These are phyloP conservation scores for Pleurotus cornucopiae DNA, from an alignment of 768 basidiomycete species.

Conservation along the genomic window DNA sequence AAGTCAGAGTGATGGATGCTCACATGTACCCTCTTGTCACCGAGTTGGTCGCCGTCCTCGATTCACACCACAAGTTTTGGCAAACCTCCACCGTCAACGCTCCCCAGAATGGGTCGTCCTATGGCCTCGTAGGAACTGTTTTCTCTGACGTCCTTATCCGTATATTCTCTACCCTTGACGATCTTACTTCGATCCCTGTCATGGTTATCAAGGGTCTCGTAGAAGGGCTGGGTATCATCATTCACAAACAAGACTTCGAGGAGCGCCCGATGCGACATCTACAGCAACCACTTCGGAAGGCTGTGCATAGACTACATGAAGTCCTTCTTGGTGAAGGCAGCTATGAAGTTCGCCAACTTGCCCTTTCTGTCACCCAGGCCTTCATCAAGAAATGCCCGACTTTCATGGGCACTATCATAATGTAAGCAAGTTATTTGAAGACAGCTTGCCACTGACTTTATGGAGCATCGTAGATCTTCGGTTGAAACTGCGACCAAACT, in stretches of 20 bases:
- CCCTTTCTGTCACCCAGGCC: slow-evolving; percentile 55
- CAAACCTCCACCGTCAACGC: slow-evolving; percentile 41
- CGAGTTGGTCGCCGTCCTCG: slow-evolving; percentile 54
- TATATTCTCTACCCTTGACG: slow-evolving; percentile 41
- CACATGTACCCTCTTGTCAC: slow-evolving; percentile 51
- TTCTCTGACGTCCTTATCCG: slow-evolving; percentile 60
- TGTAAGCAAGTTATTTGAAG: slow-evolving; percentile 31
- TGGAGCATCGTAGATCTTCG: slow-evolving; percentile 35
- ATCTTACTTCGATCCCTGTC: slow-evolving; percentile 46
- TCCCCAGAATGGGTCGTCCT: slow-evolving; percentile 32
- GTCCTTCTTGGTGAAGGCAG: slow-evolving; percentile 49
- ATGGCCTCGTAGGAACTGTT: slow-evolving; percentile 54
- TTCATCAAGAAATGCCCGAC: slow-evolving; percentile 59
- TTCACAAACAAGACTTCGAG: slow-evolving; percentile 75
- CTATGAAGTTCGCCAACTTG: slow-evolving; percentile 65
- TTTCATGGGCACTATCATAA: slow-evolving; percentile 47
- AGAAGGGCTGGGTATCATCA: slow-evolving; percentile 59
- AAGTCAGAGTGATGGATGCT: slow-evolving; percentile 36
- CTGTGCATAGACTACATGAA: slow-evolving; percentile 48
- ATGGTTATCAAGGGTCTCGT: slow-evolving; percentile 56
- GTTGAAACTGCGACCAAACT: slow-evolving; percentile 49
- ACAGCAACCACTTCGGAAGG: slow-evolving; percentile 46
- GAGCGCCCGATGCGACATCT: slow-evolving; percentile 48
- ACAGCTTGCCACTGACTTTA: background rate
- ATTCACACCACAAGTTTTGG: slow-evolving; percentile 48